These are phyloP conservation scores for Maudiozyma pseudohumilis DNA, from an alignment of 805 yeast species.

Conservation along the genomic window DNA sequence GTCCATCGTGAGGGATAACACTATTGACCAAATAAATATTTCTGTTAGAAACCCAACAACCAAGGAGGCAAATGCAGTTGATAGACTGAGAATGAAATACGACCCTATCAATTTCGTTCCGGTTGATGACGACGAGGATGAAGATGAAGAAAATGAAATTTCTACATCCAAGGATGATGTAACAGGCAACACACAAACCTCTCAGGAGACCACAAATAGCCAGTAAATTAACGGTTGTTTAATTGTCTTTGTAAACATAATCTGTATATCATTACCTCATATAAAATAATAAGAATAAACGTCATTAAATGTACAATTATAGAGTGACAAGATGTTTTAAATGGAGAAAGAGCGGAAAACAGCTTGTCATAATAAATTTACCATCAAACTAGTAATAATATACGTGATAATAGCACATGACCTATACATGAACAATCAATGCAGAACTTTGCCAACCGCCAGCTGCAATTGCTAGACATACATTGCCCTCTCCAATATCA, in stretches of 20 bases:
- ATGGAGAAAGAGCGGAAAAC: no score
- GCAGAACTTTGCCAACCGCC: constrained; percentile 65
- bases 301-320: not conserved
- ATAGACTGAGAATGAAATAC: constrained; percentile 46
- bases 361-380: not conserved
- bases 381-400: not conserved
- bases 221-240: not conserved
- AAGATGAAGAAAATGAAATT: constrained; percentile 4
- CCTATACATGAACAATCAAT: not conserved
- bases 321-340: no score
- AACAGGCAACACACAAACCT: not conserved
- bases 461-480: constrained; percentile 54
- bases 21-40: constrained; percentile 46
- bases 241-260: no score
- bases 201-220: not conserved
- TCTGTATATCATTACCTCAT: not conserved
- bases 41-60: constrained; percentile 55
- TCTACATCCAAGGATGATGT: constrained; percentile 1
- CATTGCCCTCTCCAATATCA: constrained; percentile 29
- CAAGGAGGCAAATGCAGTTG: constrained; percentile 47
- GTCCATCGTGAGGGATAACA: constrained; percentile 40
- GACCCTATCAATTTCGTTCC: constrained; percentile 58
- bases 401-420: constrained; percentile 1
- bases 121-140: constrained; percentile 25
- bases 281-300: not conserved